phyloP scores from a whole-genome alignment of 2,329 filamentous ascomycete genomes.

The Epichloe gansuensis region DNA sequence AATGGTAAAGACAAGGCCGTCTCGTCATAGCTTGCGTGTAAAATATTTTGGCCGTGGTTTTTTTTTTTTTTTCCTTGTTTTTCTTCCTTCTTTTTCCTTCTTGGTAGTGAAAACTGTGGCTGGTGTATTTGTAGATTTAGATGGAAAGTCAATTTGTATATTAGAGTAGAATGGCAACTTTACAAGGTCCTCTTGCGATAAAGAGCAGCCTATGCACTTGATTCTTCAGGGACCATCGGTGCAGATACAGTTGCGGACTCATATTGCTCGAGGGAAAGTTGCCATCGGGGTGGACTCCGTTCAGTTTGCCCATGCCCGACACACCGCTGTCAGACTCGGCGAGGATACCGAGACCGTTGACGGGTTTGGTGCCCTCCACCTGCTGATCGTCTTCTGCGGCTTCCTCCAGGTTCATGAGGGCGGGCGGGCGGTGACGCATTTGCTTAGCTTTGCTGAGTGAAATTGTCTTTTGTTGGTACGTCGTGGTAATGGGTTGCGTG shows the following conservation, averaged over 20 bases:
- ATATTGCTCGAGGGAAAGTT: neutral
- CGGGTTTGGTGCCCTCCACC: conserved; percentile 11
- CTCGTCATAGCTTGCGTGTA: neutral
- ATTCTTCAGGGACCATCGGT: conserved; percentile 14
- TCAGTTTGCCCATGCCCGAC: conserved; percentile 29
- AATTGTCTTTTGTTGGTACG: conserved; percentile 95
- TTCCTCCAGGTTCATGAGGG: conserved; percentile 60
- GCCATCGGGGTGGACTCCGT: conserved; percentile 22
- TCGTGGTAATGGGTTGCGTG: conserved; percentile 67
- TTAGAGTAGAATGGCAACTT: neutral
- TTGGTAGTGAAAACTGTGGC: too few species aligned
- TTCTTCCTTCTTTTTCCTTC: neutral
- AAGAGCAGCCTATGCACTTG: conserved; percentile 20
- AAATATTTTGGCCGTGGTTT: neutral
- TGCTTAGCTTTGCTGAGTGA: conserved; percentile 77
- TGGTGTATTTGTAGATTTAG: neutral
- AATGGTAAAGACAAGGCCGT: neutral
- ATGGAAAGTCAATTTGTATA: neutral
- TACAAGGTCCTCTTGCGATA: conserved; percentile 3
- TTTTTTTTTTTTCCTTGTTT: neutral
- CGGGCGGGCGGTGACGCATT: conserved; percentile 82
- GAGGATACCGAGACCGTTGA: conserved; percentile 31
- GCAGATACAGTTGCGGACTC: conserved; percentile 11
- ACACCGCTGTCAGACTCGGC: conserved; percentile 31
- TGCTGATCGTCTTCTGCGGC: conserved; percentile 18